Conservation (phyloP, 805 yeast genomes). For the Wickerhamomyces sydowiorum region DNA sequence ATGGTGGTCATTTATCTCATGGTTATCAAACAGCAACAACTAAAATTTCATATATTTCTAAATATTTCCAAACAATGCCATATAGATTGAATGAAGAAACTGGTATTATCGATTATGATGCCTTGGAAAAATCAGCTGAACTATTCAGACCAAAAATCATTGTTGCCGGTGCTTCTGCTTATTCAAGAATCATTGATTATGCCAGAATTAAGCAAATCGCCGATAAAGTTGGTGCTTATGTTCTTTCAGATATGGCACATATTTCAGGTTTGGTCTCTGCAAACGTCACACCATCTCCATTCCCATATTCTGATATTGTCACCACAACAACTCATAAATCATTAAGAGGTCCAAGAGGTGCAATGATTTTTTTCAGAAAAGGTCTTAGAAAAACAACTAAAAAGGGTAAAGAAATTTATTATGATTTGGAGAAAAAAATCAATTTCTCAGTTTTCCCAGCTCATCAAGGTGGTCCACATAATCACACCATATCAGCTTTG, state of each 20-base stretch:
- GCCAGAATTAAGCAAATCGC: slow-evolving; percentile 86
- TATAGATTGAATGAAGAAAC: slow-evolving; percentile 83
- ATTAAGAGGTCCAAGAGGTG: slow-evolving; percentile 98
- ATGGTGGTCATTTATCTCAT: slow-evolving; percentile 96
- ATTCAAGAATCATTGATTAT: slow-evolving; percentile 87
- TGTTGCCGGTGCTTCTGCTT: slow-evolving; percentile 97
- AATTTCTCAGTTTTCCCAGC: slow-evolving; percentile 99
- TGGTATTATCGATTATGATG: slow-evolving; percentile 90
- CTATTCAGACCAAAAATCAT: slow-evolving; percentile 91
- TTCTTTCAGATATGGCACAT: slow-evolving; percentile 95
- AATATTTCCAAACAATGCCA: slow-evolving; percentile 97
- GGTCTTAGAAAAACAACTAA: slow-evolving; percentile 80
- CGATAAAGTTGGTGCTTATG: slow-evolving; percentile 87
- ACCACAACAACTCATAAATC: slow-evolving; percentile 98
- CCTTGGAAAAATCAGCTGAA: slow-evolving; percentile 71
- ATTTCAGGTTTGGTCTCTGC: slow-evolving; percentile 95
- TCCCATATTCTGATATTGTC: slow-evolving; percentile 89
- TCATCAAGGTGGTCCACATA: slow-evolving; percentile 99
- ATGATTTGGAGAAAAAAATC: slow-evolving; percentile 86
- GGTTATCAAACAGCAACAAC: slow-evolving; percentile 91
- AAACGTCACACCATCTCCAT: slow-evolving; percentile 89
- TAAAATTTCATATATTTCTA: slow-evolving; percentile 87
- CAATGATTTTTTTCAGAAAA: slow-evolving; percentile 95
- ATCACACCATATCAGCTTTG: slow-evolving; percentile 93
- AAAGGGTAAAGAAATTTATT: slow-evolving; percentile 78